Evolutionary conservation across 2,329 filamentous ascomycete genomes (phyloP).

Genomic region (Pseudomassariella vexata): DNA sequence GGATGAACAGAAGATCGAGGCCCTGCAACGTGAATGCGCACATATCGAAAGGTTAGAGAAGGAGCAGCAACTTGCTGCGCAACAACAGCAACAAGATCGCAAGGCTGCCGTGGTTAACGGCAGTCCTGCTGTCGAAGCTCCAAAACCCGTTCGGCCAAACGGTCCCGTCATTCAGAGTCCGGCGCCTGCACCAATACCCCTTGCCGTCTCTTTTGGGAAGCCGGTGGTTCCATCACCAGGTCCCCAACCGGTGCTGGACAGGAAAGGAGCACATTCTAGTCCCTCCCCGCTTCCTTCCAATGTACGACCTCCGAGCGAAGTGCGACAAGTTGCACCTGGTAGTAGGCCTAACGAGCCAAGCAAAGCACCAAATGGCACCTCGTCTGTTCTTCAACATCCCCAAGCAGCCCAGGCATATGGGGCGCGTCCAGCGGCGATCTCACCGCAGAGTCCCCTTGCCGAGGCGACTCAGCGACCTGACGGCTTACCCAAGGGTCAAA

Average conservation of each 20-base stretch:
- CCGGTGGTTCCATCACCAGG: slow-evolving; percentile 9
- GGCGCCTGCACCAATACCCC: slow-evolving; percentile 6
- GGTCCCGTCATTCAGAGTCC: slow-evolving; percentile 13
- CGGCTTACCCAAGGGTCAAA: slow-evolving; percentile 21
- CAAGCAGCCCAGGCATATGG: slow-evolving; percentile 26
- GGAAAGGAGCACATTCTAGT: slow-evolving; percentile 15
- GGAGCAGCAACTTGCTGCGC: too few relatives aligned
- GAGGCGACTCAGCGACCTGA: slow-evolving; percentile 29
- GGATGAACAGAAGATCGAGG: slow-evolving; percentile 64
- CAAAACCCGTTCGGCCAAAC: slow-evolving; percentile 12
- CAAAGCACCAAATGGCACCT: slow-evolving; percentile 14
- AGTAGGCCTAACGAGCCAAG: slow-evolving; percentile 15
- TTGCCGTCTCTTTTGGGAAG: too few relatives aligned
- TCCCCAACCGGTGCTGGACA: slow-evolving; percentile 16
- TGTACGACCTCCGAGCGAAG: slow-evolving; percentile 15
- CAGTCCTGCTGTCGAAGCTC: slow-evolving; percentile 8
- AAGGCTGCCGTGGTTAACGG: slow-evolving; percentile 5
- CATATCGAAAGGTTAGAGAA: slow-evolving; percentile 48
- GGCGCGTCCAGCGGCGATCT: slow-evolving; percentile 18
- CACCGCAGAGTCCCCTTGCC: slow-evolving; percentile 17
- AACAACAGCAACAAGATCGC: slow-evolving; percentile 13
- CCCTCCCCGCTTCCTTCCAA: slow-evolving; percentile 16
- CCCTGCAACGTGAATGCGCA: slow-evolving; percentile 61
- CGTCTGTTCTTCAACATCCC: slow-evolving; percentile 33
- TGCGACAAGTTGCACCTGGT: slow-evolving; percentile 17